phyloP scores from a whole-genome alignment of 306 rosid species.

The Dalbergia cochinchinensis region DNA sequence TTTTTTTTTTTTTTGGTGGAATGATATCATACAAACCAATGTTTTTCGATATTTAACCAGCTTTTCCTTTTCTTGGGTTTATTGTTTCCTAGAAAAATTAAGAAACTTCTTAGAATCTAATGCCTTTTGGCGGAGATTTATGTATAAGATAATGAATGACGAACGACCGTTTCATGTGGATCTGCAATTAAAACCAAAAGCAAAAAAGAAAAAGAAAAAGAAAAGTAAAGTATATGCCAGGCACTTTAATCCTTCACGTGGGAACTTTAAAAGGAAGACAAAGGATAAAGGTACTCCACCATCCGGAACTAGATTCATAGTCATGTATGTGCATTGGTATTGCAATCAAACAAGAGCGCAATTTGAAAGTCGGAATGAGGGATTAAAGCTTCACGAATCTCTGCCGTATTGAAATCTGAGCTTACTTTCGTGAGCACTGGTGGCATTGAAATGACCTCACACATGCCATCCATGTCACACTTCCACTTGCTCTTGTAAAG shows the following conservation, averaged over 20 bases:
- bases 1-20: too few relatives aligned
- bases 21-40: background rate
- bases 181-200: background rate
- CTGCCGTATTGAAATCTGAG: conserved; percentile 40
- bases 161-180: conserved; percentile 18
- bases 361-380: conserved; percentile 28
- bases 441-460: conserved; percentile 29
- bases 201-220: background rate
- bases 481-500: conserved; percentile 42
- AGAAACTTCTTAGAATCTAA: background rate
- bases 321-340: conserved; percentile 19
- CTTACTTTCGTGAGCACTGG: conserved; percentile 37
- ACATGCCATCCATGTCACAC: conserved; percentile 54
- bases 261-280: conserved; percentile 36
- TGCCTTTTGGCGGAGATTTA: background rate
- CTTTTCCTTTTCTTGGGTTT: background rate
- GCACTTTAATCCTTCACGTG: conserved; percentile 27
- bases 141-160: background rate
- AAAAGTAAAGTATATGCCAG: background rate
- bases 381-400: conserved; percentile 41
- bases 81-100: background rate
- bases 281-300: conserved; percentile 30
- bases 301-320: background rate
- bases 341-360: conserved; percentile 18
- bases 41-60: background rate